Base-by-base conservation (phyloP, 208 protist genomes). In the Paratrypanosoma confusum region DNA sequence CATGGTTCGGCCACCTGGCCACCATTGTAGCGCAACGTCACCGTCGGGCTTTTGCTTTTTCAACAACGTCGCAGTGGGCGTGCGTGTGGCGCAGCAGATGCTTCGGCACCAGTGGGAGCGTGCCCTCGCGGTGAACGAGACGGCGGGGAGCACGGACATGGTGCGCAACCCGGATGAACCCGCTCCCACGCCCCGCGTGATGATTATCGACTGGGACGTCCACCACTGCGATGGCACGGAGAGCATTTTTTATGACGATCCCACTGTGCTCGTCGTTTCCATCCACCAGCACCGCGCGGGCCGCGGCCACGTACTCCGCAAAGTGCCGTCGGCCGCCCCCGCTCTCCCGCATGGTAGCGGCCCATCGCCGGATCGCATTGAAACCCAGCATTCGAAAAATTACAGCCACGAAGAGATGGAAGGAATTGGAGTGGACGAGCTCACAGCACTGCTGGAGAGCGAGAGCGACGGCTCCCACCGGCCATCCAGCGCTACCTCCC, bases 211-310 rank as follows among this genome's bases (percentile, higher is more conserved):
- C 60, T 97, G 90, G 90, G 93, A 97, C 50, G 83, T 96, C 6
- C 92, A 97, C 35, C 92, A 98, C 66, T 84, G 95, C 40, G 94
- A 97, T 46, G 95, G 90, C 5, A 97, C 88, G 13, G 89, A 97
- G 57, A 75, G 63, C 37, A 81, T 95, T 24, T 96, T 96, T 50
- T 80, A 93, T 39, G 62, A 93, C 36, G 82, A 95, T 54, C 74
- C 73, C 1, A 81, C 66, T 17, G 83, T 97, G 3, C 66, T 97
- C 0, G 95, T 95, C 37, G 61, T 98, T 10, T 93, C 77, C 3
- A 65, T 98, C 4, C 96, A 98, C 53, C 73, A 95, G 38, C 80
- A 96, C 58, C 63, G 71, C 25, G 67, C 70, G 10, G 76, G 68
- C 17, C 47, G 53, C 1, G 70, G 65, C 0, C 84, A 89, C 59